Base-by-base conservation (phyloP, 2,329 filamentous ascomycete genomes). In the Cladosporium cucumerinum region DNA sequence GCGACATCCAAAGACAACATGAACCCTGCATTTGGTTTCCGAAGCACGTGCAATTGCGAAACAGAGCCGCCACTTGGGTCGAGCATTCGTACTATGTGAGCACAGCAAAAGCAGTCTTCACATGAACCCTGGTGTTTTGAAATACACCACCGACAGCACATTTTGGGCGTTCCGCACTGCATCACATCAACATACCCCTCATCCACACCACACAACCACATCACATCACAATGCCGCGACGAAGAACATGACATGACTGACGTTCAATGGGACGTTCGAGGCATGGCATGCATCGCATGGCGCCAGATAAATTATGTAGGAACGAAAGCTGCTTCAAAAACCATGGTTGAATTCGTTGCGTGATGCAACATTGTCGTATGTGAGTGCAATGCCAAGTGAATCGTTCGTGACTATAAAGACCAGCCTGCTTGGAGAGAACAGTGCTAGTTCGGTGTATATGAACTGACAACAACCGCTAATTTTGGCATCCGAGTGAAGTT, bases 101-200 rank as follows among this genome's bases (percentile, higher is more conserved):
- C 51, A 32, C n/a, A 18, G 30, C 26, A 30, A 46, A 54, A 54
- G 51, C 51, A 32, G 30, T 54, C 51, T 54, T 54, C 51, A 32
- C 43, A 25, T 51, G 39, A 39, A 46, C 16, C 32, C 26, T 49
- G 58, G 43, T 51, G 32, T 57, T 14, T 25, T 25, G 12, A 39
- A 28, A 26, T 12, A 34, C 58, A 61, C 59, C 59, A 49, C 21
- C 36, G 57, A 64, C 54, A 64, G 43, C 62, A 63, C 18, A 48
- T 69, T 57, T 68, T 71, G 69, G 67, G 70, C 70, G 70, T 72
- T 72, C 70, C 70, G 68, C 69, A 52, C 30, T 61, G 59, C 59
- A 61, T 61, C 59, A 51, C 46, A 58, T 46, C 55, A 61, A 61
- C 59, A 61, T 61, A 61, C 59, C 59, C 59, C 59, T 52, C 36